Base-by-base conservation (phyloP, 1,284 basidiomycete species). In the Anthracocystis panici-leucophaei region DNA sequence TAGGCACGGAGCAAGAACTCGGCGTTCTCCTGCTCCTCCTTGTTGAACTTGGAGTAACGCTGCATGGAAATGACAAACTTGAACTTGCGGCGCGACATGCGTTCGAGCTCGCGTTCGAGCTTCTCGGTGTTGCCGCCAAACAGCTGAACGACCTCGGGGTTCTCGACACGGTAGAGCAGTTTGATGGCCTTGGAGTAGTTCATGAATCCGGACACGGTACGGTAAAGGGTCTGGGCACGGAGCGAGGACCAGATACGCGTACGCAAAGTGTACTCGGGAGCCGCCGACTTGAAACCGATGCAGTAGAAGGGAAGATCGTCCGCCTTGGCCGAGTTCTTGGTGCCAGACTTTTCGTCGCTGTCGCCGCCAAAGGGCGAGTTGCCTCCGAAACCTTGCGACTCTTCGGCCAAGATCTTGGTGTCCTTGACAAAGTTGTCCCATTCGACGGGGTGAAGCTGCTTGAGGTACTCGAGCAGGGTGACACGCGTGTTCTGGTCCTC, bases 351-450 rank as follows among this genome's bases (percentile, higher is more conserved):
- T 45, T 84, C 82, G 51, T 85, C 83, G 58, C 75, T 76, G 58
- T 86, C 87, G 93, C 88, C 88, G 65, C 90, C 91, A 83, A 93
- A 93, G 1, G 93, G 93, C 82, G 89, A 88, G 33, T 80, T 84
- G 38, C 92, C 92, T 71, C 91, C 92, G 85, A 92, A 94, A 88
- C 92, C 91, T 42, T 91, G 91, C 14, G 94, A 93, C 86, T 99
- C 96, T 86, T 98, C 95, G 1, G 96, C 96, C 56, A 99, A 89
- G 77, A 99, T 99, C 89, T 97, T 99, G 85, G 97, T 99, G 86
- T 99, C 96, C 88, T 95, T 95, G 82, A 99, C 96, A 79, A 99
- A 99, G 87, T 99, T 99, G 88, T 97, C 94, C 96, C 96, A 99
- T 86, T 99, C 96, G 81, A 99, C 89, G 5, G 95, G 93, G 85